Conservation (phyloP, 2,329 filamentous ascomycete genomes). For the Penicillium olsonii region DNA sequence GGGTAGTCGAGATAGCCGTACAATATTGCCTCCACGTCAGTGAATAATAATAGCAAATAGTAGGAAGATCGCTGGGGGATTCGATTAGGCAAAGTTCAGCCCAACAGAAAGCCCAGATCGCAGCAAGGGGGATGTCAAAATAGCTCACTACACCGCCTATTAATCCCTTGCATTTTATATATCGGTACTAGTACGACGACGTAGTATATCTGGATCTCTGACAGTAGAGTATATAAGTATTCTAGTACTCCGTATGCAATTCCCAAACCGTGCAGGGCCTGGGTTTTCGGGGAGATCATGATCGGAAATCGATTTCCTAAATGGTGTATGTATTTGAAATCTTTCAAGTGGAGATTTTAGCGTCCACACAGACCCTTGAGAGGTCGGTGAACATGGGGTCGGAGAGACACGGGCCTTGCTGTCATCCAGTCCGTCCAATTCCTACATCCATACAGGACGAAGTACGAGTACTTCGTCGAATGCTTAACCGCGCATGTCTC, state of each 20-base stretch:
- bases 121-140: slow-evolving; percentile 8
- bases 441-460: no score
- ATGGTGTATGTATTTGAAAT: slow-evolving; percentile 1
- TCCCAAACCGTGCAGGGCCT: background rate
- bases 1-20: background rate
- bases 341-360: slow-evolving; percentile 6
- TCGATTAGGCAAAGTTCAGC: background rate
- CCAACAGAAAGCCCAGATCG: slow-evolving; percentile 8
- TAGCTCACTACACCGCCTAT: slow-evolving; percentile 10
- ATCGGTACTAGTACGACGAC: no score
- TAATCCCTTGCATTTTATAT: slow-evolving; percentile 13
- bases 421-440: no score
- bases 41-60: background rate
- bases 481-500: background rate
- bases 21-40: background rate
- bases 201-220: background rate
- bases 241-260: no score
- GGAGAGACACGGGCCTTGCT: slow-evolving; percentile 18
- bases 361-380: slow-evolving; percentile 14
- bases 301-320: slow-evolving; percentile 6
- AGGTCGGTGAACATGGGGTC: slow-evolving; percentile 15
- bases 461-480: background rate
- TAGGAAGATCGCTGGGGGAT: background rate
- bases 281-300: slow-evolving; percentile 2
- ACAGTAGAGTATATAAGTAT: no score